Base-by-base conservation (phyloP, 352 stramenopile genomes). In the Globisporangium iwayamae region DNA sequence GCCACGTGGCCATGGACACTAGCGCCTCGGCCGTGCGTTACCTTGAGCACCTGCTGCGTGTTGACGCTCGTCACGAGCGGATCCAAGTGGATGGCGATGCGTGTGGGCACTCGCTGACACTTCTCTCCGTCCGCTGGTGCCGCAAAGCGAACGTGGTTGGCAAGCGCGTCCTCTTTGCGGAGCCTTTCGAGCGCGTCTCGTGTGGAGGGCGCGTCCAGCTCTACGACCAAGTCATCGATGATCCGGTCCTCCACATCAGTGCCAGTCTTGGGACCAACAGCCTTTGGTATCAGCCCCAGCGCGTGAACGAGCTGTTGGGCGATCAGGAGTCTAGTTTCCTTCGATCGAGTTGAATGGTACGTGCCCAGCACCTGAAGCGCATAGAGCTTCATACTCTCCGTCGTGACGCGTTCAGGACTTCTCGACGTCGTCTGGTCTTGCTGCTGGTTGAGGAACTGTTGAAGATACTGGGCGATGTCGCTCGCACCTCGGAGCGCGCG, bases 11-110 rank as follows among this genome's bases (percentile, higher is more conserved):
- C 72, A 14, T 72, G 70, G 10, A 79, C 67, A 9, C 18, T 46
- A 18, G 60, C 66, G 9, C 56, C 46, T 11, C 47, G 36, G 38
- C 66, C 36, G 36, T 82, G 78, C 5, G 45, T 63, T 13, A 82
- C 67, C 39, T 76, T 79, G 47, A 82, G 39, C 16, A 61, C 74
- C 16, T 78, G 67, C 14, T 70, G 63, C 10, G 59, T 74, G 53
- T 82, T 63, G 3, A 82, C 51, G 20, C 9, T n/a, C 0, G 64
- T 47, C 10, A 82, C 60, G 39, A 72, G 67, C 20, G 71, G 13
- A 7, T 66, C 70, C 22, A 79, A 71, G 4, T 41, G 32, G 28
- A 78, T 59, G 20, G n/a, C 18, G 28, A 74, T 66, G 30, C n/a
- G 16, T 3, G 10, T 9, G 14, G 66, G 50, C 7, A 60, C 8